A percentile compares a stretch with the other conserved stretches of the same genome.
Evolutionary conservation across 2,329 filamentous ascomycete genomes (phyloP).

Genomic region (Monosporascus cannonballus): DNA sequence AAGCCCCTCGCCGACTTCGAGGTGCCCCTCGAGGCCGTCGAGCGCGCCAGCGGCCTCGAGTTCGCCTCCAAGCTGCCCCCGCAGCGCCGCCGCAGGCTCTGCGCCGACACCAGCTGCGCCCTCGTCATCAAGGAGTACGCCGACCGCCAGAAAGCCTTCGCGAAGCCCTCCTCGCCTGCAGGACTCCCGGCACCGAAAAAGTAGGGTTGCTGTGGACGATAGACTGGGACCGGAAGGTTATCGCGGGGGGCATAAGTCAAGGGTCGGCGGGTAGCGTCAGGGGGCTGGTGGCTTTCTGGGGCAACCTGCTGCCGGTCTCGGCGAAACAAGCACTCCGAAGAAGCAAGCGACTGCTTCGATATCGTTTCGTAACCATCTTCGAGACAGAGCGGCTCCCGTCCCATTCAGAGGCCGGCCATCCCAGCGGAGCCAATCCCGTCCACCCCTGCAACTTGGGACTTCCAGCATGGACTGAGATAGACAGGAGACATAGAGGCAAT

Average conservation of each 20-base stretch:
- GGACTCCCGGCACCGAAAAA: conserved; percentile 8
- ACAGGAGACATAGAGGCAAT: too few species aligned
- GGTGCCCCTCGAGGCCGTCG: conserved; percentile 86
- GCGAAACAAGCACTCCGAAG: too few species aligned
- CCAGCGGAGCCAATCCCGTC: too few species aligned
- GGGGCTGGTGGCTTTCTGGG: too few species aligned
- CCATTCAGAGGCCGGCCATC: too few species aligned
- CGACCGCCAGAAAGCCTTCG: conserved; percentile 54
- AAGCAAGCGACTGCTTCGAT: too few species aligned
- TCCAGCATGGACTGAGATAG: too few species aligned
- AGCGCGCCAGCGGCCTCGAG: conserved; percentile 86
- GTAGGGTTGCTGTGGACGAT: background rate
- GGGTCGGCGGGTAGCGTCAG: background rate
- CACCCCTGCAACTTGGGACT: too few species aligned
- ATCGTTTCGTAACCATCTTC: too few species aligned
- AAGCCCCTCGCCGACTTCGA: conserved; percentile 90
- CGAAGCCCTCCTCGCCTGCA: conserved; percentile 27
- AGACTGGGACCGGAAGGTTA: background rate
- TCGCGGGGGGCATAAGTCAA: background rate
- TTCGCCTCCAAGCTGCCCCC: conserved; percentile 77
- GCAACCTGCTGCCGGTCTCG: too few species aligned
- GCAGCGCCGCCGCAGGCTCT: conserved; percentile 70
- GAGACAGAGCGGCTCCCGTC: too few species aligned
- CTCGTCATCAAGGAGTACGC: conserved; percentile 77
- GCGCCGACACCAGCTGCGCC: conserved; percentile 78